Evolutionary conservation across 768 basidiomycete species (phyloP), one percentile per base, ranked within the genome.

Genomic region (Naganishia kalamii): DNA sequence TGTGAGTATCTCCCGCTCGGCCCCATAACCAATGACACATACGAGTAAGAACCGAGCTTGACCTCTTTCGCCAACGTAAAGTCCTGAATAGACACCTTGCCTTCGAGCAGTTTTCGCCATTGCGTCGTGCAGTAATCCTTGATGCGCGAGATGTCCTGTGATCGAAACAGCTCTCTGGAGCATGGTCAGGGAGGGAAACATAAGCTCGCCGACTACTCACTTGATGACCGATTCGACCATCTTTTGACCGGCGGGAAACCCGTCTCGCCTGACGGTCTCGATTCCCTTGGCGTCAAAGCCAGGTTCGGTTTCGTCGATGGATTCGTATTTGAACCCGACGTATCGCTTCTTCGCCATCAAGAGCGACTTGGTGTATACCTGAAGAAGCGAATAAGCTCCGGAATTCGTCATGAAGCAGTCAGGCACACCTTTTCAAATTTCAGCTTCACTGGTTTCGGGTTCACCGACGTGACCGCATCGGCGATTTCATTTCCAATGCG

Each of bases 341-440:
- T 99, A 99, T 70, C 94, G 85, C 76, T 99, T 99, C 82, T 99
- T 99, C 1, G 94, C 90, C 83, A 96, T 84, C n/a, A 99, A 83
- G 0, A 97, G 86, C 71, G 89, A 93, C 2, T 92, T 92, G 47
- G 92, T 82, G 75, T 97, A 98, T 3, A 98, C 92, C 92, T 94
- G 71, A 13, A 21, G 17, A 44, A 44, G 23, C 23, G 0, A 17
- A 62, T 10, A 3, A 46, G 35, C 1, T 30, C 32, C n/a, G 46
- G 27, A 32, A 21, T 1, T 19, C n/a, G n/a, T 3, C 12, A 33
- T 32, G 35, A n/a, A 8, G 35, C 5, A 43, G n/a, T 41, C 40
- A 17, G 19, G 32, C 75, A 30, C 57, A 88, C 92, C 85, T 99
- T 99, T 77, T 99, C 96, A 70, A 99, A 98, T 78, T 97, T 98